These are phyloP conservation scores for Neocatenulostroma microsporum DNA, from an alignment of 2,329 filamentous ascomycete genomes.

Conservation along the genomic window DNA sequence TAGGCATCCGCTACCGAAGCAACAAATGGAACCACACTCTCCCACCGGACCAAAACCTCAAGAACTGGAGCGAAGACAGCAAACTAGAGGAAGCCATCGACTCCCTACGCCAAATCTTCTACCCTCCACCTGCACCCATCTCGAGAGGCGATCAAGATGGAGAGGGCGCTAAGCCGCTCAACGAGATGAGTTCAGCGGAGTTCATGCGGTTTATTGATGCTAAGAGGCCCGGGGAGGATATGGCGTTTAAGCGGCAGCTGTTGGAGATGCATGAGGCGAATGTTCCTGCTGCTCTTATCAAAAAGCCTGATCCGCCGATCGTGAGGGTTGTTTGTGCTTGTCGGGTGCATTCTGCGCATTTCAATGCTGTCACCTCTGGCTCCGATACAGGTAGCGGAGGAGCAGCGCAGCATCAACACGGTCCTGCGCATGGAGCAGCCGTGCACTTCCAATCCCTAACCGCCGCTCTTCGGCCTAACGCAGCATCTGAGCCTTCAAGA, in stretches of 20 bases:
- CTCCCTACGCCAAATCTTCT: conserved; percentile 22
- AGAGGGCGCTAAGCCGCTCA: conserved; percentile 7
- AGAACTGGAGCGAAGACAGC: conserved; percentile 22
- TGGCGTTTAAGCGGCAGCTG: conserved; percentile 13
- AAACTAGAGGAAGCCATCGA: conserved; percentile 24
- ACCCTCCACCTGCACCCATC: conserved; percentile 7
- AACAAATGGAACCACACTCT: conserved; percentile 25
- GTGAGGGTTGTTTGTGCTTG: conserved; percentile 25
- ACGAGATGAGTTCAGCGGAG: conserved; percentile 8
- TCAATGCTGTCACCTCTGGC: conserved; percentile 20
- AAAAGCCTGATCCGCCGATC: conserved; percentile 11
- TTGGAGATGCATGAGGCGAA: conserved; percentile 13
- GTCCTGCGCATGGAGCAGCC: not conserved
- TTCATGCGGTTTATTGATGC: conserved; percentile 10
- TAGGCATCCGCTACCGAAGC: conserved; percentile 27
- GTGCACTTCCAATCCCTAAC: not conserved
- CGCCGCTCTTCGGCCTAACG: conserved; percentile 1
- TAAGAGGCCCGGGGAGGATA: conserved; percentile 9
- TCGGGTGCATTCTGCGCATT: conserved; percentile 23
- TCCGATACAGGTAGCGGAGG: too few relatives aligned
- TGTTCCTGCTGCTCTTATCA: not conserved
- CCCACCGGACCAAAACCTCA: conserved; percentile 23
- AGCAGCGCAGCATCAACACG: not conserved
- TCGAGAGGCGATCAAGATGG: not conserved
- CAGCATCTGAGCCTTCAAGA: conserved; percentile 10